Evolutionary conservation across 2,329 filamentous ascomycete species (phyloP).

Genomic region (Arthrobotrys megalospora): DNA sequence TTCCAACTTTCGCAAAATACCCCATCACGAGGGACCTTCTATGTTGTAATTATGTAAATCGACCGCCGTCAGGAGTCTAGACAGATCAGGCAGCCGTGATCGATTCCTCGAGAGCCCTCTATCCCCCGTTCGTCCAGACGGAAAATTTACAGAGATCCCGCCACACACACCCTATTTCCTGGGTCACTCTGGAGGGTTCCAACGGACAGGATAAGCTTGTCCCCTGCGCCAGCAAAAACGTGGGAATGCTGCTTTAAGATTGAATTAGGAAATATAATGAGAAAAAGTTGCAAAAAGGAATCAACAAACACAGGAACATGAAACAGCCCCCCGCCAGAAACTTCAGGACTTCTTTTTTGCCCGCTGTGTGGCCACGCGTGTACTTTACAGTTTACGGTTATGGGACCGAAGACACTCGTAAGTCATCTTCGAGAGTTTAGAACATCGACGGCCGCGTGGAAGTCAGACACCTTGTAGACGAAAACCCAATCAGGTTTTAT

Average conservation of each 20-base stretch:
- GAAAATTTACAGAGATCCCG: constrained; percentile 45
- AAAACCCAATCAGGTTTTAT: not conserved
- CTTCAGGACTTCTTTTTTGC: constrained; percentile 14
- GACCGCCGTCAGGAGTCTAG: constrained; percentile 18
- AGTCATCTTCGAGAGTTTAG: constrained; percentile 17
- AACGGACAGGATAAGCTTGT: constrained; percentile 52
- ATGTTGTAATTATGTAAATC: constrained; percentile 21
- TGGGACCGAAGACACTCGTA: not conserved
- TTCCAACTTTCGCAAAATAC: constrained; percentile 24
- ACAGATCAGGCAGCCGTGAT: constrained; percentile 26
- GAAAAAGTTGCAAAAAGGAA: constrained; percentile 19
- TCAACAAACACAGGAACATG: constrained; percentile 28
- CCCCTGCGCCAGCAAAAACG: constrained; percentile 49
- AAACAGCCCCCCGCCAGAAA: constrained; percentile 31
- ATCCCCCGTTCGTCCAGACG: constrained; percentile 29
- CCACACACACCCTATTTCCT: constrained; percentile 42
- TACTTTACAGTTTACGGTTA: constrained; percentile 1
- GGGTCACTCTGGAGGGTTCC: constrained; percentile 28
- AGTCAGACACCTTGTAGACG: constrained; percentile 10
- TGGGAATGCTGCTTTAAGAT: constrained; percentile 50
- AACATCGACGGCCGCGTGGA: constrained; percentile 23
- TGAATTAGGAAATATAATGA: constrained; percentile 54
- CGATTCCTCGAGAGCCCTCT: not conserved
- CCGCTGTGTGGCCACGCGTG: constrained; percentile 20
- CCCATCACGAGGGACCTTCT: constrained; percentile 33